Percentiles rank a stretch among this genome's conserved stretches.
These are phyloP conservation scores for Albugo laibachii DNA, from an alignment of 352 stramenopile genomes.

Conservation along the genomic window DNA sequence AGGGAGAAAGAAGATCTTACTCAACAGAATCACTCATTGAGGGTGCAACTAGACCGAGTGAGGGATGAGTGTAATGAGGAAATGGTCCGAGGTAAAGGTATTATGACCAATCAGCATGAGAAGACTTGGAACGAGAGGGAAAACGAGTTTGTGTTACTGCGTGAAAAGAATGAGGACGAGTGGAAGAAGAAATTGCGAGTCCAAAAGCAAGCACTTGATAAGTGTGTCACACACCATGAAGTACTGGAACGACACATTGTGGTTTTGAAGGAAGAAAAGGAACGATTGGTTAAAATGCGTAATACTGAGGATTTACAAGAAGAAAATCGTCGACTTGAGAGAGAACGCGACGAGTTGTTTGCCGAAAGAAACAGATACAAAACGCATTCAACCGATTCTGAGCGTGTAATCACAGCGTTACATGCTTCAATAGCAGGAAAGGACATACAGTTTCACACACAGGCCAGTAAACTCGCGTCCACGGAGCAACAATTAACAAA, in stretches of 20 bases:
- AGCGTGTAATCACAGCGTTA: background rate
- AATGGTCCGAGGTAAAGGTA: too few relatives aligned
- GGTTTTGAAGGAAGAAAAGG: background rate
- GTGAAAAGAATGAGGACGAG: too few relatives aligned
- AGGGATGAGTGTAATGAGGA: too few relatives aligned
- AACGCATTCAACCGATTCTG: background rate
- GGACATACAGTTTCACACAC: background rate
- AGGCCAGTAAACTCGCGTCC: background rate
- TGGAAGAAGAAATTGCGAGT: too few relatives aligned
- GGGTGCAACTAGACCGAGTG: too few relatives aligned
- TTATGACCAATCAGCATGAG: too few relatives aligned
- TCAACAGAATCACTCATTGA: too few relatives aligned
- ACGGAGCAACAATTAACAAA: slow-evolving; percentile 16
- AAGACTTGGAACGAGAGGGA: too few relatives aligned
- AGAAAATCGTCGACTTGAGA: background rate
- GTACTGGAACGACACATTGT: background rate
- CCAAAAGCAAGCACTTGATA: too few relatives aligned
- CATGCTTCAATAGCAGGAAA: background rate
- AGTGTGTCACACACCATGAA: background rate
- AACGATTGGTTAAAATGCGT: background rate
- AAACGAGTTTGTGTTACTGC: too few relatives aligned
- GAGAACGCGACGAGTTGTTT: background rate
- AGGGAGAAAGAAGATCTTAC: too few relatives aligned
- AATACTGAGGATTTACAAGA: background rate
- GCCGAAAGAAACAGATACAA: background rate